Percentiles rank a stretch among this genome's conserved stretches.
Evolutionary conservation across 768 basidiomycete genomes (phyloP).

Genomic region (Boletales sp.): DNA sequence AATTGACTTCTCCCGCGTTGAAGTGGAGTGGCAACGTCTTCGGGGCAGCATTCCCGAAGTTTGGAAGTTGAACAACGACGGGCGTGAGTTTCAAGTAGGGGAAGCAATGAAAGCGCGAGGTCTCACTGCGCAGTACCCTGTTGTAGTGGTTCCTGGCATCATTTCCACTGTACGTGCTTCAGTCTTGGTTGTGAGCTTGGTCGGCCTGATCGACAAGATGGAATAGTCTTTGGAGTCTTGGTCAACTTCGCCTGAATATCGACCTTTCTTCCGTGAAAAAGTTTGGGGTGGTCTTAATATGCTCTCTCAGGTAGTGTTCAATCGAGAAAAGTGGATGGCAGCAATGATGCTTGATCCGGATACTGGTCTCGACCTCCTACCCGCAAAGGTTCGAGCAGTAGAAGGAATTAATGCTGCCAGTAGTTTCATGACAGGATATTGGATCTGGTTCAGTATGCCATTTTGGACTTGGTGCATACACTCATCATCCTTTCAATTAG

Average conservation of each 20-base stretch:
- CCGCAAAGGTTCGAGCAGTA: constrained; percentile 83
- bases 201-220: background rate
- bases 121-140: constrained; percentile 67
- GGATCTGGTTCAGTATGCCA: constrained; percentile 67
- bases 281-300: constrained; percentile 77
- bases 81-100: constrained; percentile 77
- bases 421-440: constrained; percentile 85
- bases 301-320: constrained; percentile 80
- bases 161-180: constrained; percentile 70
- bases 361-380: constrained; percentile 87
- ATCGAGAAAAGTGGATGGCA: constrained; percentile 85
- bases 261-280: constrained; percentile 90
- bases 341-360: constrained; percentile 88
- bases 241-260: constrained; percentile 83
- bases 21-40: constrained; percentile 67
- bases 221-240: constrained; percentile 83
- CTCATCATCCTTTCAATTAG: constrained; percentile 30
- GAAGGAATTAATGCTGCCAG: constrained; percentile 91
- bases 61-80: constrained; percentile 79
- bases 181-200: background rate
- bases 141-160: constrained; percentile 86
- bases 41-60: constrained; percentile 70
- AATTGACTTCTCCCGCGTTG: constrained; percentile 65
- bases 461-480: background rate
- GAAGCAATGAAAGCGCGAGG: constrained; percentile 63